Evolutionary conservation across 1,139 yeast genomes (phyloP), one percentile per base, ranked within the genome.

Genomic region (Nadsonia commutata): DNA sequence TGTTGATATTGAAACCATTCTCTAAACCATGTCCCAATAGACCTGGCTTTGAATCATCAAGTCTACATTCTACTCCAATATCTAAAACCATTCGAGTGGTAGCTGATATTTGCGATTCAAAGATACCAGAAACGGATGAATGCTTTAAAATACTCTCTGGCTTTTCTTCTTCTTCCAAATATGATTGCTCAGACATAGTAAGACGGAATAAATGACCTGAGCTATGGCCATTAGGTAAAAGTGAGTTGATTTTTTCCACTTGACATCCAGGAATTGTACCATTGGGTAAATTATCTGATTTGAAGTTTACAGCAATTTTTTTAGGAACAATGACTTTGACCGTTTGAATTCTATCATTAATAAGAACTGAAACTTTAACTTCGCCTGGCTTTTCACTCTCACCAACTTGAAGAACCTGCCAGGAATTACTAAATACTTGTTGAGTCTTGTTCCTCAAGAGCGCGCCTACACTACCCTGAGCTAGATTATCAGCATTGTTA

Each of bases 11-110:
- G 60, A 93, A 93, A 0, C 98, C 98, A 48, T 74, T 71, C 52
- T 84, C 86, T 48, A 93, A 65, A 20, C 96, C 95, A 53, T 73
- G 76, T 8, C 96, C 94, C n/a, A 90, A 66, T 1, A 90, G 75
- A 17, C 96, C 95, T 17, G 85, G 76, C 31, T 58, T 57, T 0
- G 82, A 70, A 49, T 74, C 78, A 51, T 76, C 83, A 50, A 86
- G 80, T 27, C 70, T 69, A 21, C 90, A 82, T 9, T 74, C 68
- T 20, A 78, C 70, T 2, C 98, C 98, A 31, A 90, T 64, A 36
- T 80, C 80, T 51, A 93, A 72, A 36, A 86, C 71, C 0, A 86
- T 86, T 40, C 96, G 66, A 50, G 85, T 90, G 3, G 74, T 66
- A 0, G 85, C 62, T 18, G 68, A 69, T 39, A 93, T 67, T 38